Evolutionary conservation across 352 stramenopile genomes (phyloP).

Genomic region (Phytophthora melonis): DNA sequence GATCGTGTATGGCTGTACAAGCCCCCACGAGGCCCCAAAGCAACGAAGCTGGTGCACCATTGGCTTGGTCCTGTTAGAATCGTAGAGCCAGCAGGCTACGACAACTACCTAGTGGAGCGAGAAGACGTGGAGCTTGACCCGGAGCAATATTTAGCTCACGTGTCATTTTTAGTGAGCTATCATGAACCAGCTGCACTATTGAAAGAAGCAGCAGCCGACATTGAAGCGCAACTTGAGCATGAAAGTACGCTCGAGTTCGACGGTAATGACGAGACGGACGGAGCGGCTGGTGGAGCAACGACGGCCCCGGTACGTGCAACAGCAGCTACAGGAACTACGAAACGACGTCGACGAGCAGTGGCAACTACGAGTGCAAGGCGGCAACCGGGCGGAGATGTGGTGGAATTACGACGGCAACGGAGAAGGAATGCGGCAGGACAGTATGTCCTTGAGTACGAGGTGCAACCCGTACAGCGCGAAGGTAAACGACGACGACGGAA

Average conservation of each 20-base stretch:
- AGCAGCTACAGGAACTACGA: no score
- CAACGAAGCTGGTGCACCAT: slow-evolving; percentile 7
- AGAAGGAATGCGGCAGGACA: no score
- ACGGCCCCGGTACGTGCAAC: not conserved
- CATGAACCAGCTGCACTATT: not conserved
- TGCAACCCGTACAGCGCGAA: no score
- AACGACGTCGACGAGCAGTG: no score
- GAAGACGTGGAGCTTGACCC: not conserved
- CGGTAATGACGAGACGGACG: no score
- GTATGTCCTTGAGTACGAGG: no score
- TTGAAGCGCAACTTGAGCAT: not conserved
- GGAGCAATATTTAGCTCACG: not conserved
- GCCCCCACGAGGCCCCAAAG: not conserved
- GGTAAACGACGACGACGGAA: no score
- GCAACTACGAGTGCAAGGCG: no score
- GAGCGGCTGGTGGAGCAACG: no score
- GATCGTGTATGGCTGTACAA: not conserved
- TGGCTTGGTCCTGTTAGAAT: not conserved
- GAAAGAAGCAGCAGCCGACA: not conserved
- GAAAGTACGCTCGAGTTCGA: no score
- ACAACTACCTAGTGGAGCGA: not conserved
- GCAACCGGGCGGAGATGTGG: no score
- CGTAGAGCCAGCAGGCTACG: not conserved
- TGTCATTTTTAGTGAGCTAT: slow-evolving; percentile 2
- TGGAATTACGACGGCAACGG: no score